Evolutionary conservation across 1,139 yeast genomes (phyloP).

Genomic region (Kodamaea arcana): DNA sequence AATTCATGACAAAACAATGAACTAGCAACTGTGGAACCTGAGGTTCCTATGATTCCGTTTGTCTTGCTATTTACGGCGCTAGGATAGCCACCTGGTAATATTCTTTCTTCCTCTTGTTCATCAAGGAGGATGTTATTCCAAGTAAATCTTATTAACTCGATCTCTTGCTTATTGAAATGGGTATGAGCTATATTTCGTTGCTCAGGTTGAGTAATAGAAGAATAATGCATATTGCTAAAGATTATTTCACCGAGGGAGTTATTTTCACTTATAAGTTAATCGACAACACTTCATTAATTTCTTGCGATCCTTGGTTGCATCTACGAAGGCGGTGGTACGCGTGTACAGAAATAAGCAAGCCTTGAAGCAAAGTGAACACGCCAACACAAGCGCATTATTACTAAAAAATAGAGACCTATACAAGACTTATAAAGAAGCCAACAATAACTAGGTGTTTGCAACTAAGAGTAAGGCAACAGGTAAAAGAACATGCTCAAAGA

Average conservation of each 20-base stretch:
- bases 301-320: background rate
- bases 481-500: too few relatives aligned
- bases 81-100: conserved; percentile 30
- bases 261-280: background rate
- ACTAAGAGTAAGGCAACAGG: too few relatives aligned
- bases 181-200: conserved; percentile 26
- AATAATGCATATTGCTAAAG: background rate
- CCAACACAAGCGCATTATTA: too few relatives aligned
- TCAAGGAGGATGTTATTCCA: conserved; percentile 45
- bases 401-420: too few relatives aligned
- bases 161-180: conserved; percentile 29
- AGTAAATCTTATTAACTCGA: conserved; percentile 38
- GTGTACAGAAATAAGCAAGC: background rate
- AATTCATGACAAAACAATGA: conserved; percentile 59
- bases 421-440: too few relatives aligned
- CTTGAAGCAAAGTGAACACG: too few relatives aligned
- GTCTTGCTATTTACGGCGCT: conserved; percentile 11
- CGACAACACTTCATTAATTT: background rate
- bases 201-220: conserved; percentile 3
- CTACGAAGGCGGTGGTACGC: background rate
- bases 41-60: conserved; percentile 10
- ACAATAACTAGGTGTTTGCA: too few relatives aligned
- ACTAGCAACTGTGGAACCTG: conserved; percentile 34
- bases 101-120: conserved; percentile 23
- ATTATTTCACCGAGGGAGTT: background rate